phyloP scores from a whole-genome alignment of 441 rosid species.

The Populus hybrid region DNA sequence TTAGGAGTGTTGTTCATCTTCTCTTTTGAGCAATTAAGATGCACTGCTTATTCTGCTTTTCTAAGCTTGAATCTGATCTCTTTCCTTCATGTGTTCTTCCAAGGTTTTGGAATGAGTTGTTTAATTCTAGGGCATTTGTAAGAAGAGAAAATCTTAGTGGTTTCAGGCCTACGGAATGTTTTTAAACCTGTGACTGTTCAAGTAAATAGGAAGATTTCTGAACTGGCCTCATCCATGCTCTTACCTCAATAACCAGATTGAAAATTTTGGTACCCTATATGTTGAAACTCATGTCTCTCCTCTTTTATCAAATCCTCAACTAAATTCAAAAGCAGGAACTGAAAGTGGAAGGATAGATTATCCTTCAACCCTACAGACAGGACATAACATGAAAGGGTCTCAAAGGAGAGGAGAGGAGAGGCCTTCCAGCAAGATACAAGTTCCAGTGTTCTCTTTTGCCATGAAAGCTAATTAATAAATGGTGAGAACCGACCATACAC shows the following conservation, averaged over 20 bases:
- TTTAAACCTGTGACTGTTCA: too few species aligned
- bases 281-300: background rate
- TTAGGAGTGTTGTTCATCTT: background rate
- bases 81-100: background rate
- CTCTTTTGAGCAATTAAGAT: background rate
- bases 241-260: background rate
- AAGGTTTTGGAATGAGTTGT: background rate
- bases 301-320: background rate
- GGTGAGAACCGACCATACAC: background rate
- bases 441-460: background rate
- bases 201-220: background rate
- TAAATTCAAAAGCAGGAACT: background rate
- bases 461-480: background rate
- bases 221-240: background rate
- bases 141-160: background rate
- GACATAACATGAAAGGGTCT: background rate
- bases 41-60: background rate
- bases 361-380: background rate
- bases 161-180: background rate
- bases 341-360: background rate
- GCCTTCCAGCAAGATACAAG: background rate
- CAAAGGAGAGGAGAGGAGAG: background rate
- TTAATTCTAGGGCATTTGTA: background rate
- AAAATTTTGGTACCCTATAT: background rate
- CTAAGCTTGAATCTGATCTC: background rate